Evolutionary conservation across 176 grass and related monocot species (phyloP).

Genomic region (Lolium rigidum): DNA sequence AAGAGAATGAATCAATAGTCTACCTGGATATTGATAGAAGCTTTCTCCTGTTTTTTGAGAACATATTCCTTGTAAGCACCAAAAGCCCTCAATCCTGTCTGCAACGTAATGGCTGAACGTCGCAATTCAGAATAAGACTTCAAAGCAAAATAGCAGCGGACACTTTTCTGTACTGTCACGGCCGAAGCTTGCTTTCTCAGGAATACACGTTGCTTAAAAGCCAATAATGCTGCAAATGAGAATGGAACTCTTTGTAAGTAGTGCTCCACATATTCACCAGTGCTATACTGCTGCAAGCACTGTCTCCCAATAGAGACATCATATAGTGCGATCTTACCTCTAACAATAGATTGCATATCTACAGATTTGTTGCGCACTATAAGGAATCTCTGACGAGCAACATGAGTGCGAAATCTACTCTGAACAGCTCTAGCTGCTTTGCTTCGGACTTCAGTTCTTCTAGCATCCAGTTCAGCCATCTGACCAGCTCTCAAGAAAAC

Average conservation of each 20-base stretch:
- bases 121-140: slow-evolving; percentile 60
- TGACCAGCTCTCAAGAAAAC: slow-evolving; percentile 95
- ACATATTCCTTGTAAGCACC: slow-evolving; percentile 67
- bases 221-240: slow-evolving; percentile 62
- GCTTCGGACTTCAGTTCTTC: slow-evolving; percentile 82
- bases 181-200: slow-evolving; percentile 72
- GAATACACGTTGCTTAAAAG: slow-evolving; percentile 59
- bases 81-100: slow-evolving; percentile 72
- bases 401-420: slow-evolving; percentile 71
- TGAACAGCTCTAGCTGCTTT: slow-evolving; percentile 73
- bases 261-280: not conserved
- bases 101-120: slow-evolving; percentile 70
- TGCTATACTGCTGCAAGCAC: slow-evolving; percentile 1
- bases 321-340: slow-evolving; percentile 58
- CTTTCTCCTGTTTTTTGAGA: slow-evolving; percentile 69
- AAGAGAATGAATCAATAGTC: slow-evolving; percentile 12
- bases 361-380: slow-evolving; percentile 50
- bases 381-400: slow-evolving; percentile 65
- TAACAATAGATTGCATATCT: slow-evolving; percentile 72
- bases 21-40: slow-evolving; percentile 77
- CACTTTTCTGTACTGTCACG: slow-evolving; percentile 71
- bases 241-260: slow-evolving; percentile 32
- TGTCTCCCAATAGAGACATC: slow-evolving; percentile 11
- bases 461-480: slow-evolving; percentile 97
- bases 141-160: slow-evolving; percentile 53